Evolutionary conservation across 225 moss, liverwort and hornwort genomes (phyloP), one percentile per base, ranked within the genome.

Genomic region (Rhytidiadelphus loreus): DNA sequence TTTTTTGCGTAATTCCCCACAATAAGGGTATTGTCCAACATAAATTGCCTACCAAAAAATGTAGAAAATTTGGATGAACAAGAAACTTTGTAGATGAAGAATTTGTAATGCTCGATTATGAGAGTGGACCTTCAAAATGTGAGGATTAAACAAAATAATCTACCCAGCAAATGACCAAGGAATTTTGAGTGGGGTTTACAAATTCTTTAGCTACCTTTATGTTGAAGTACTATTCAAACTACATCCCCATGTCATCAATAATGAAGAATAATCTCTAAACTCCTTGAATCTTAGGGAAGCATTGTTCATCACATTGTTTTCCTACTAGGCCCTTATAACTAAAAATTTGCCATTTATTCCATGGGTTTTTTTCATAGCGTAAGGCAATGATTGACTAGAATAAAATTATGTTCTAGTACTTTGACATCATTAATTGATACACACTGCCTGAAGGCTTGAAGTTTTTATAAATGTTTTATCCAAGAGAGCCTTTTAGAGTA

Each of bases 401-500:
- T 14, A 13, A 39, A 56, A 26, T 57, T 26, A 7, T 57, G 3
- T 57, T 79, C 11, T 0, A 78, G 1, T 7, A 60, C n/a, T 4
- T 61, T 60, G 32, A 22, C 60, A 60, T 44, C 2, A 6, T 1
- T 22, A 30, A 21, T 22, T 44, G 21, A 60, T 61, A 32, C 15
- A 59, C 2, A 2, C 2, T 1, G 12, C 7, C 29, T 20, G 29
- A 61, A 44, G 4, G 3, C 5, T 44, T 32, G 9, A 81, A 32
- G 4, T 44, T 44, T 13, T 6, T 39, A 8, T 29, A 0, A 39
- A 79, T 41, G 7, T 28, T 29, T 79, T 11, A 26, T n/a, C 6
- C 0, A 39, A 18, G 4, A 26, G 12, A n/a, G n/a, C 12, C 17
- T 11, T 39, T n/a, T 6, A n/a, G 0, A 1, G 0, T 26, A n/a